phyloP scores from a whole-genome alignment of 306 rosid species.

The Cyclanthera cordifolia region DNA sequence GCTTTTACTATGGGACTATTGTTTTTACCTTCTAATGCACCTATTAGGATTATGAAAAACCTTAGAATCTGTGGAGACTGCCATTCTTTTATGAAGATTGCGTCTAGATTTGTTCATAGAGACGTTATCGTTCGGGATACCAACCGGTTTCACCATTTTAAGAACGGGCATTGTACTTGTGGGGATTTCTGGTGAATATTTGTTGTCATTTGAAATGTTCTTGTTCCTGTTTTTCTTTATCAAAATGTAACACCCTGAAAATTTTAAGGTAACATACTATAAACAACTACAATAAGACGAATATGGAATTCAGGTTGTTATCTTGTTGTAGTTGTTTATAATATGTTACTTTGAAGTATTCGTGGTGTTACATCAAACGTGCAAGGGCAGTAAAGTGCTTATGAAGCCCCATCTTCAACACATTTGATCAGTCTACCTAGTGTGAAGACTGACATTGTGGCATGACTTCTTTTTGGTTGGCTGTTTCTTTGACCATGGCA shows the following conservation, averaged over 20 bases:
- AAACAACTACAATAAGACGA: no score
- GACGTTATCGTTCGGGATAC: slow-evolving; percentile 69
- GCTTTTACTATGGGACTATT: slow-evolving; percentile 62
- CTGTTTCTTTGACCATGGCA: neutral
- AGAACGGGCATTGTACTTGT: slow-evolving; percentile 51
- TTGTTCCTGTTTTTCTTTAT: neutral
- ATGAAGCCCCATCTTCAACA: neutral
- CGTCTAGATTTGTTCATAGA: slow-evolving; percentile 33
- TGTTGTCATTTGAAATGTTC: neutral
- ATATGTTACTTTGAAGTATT: no score
- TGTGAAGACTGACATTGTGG: neutral
- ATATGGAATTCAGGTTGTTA: no score
- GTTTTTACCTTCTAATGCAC: slow-evolving; percentile 48
- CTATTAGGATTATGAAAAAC: slow-evolving; percentile 81
- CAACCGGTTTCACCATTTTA: slow-evolving; percentile 69
- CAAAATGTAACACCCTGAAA: neutral
- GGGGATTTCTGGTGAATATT: slow-evolving; percentile 59
- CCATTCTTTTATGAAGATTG: slow-evolving; percentile 67
- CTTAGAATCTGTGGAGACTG: slow-evolving; percentile 91
- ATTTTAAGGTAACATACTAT: neutral
- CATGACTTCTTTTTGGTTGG: neutral
- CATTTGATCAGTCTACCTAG: neutral
- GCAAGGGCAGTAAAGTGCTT: no score
- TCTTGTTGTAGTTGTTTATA: no score
- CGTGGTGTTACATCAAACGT: no score